Evolutionary conservation across 177 flowering plant genomes (phyloP), one percentile per base, ranked within the genome.

Genomic region (Tripterygium wilfordii): DNA sequence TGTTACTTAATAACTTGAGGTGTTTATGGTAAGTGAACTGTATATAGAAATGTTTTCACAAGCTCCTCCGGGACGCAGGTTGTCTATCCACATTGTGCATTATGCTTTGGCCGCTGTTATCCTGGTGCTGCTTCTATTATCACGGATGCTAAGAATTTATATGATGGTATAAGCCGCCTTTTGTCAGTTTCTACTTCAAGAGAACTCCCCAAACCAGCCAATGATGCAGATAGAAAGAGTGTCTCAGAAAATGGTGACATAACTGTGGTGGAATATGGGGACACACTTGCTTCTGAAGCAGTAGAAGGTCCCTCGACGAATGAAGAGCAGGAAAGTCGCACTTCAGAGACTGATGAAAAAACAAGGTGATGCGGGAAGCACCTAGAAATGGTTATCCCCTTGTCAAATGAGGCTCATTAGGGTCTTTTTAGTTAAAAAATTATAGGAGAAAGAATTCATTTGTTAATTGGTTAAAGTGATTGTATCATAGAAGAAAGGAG

Each of bases 51-150:
- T 53, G 36, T 55, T 12, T 31, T 19, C 20, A 15, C 40, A n/a
- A 54, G 29, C 28, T 36, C 31, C 21, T 3, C 22, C 3, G 61
- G 9, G 5, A 44, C 39, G 29, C 50, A 89, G 98, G 88, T 92
- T 48, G 94, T 69, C 25, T 86, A 65, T 63, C 88, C 98, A 36
- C 79, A 89, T 63, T 80, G 89, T 46, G 83, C 82, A 12, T 74
- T 78, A 28, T 86, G 97, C 70, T 89, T 89, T 66, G 97, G 89
- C 13, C 89, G 98, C 5, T 89, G 96, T 62, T 92, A 80, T 68
- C 85, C 87, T 10, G 84, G 95, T 20, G 95, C 95, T 20, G 74
- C 76, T 54, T 42, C 79, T 44, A 56, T 84, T 51, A 69, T 92
- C 49, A 58, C 66, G 38, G 91, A 84, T 29, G 83, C 81, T n/a